A percentile compares a stretch with the other conserved stretches of the same genome.
Evolutionary conservation across 192 early-diverging fungal genomes (phyloP).

Genomic region (Linnemannia elongata): DNA sequence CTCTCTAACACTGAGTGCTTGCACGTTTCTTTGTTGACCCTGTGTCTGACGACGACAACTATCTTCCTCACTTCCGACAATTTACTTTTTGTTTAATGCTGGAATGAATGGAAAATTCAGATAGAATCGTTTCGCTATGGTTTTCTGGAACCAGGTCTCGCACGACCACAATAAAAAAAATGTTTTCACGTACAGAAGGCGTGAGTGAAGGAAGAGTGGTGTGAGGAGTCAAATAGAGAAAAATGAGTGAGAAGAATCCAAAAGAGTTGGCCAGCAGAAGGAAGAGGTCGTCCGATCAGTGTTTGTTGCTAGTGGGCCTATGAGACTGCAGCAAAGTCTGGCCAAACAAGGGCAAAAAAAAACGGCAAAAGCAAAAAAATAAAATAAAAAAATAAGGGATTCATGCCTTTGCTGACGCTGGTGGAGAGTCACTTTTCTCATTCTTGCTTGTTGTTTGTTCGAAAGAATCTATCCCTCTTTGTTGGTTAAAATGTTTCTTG

Average conservation of each 20-base stretch:
- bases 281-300: not conserved
- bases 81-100: not conserved
- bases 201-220: not conserved
- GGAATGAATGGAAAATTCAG: not conserved
- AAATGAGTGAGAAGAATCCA: not conserved
- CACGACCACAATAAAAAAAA: not conserved
- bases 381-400: not conserved
- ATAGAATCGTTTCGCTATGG: not conserved
- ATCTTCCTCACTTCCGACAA: too few species aligned
- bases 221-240: not conserved
- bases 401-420: not conserved
- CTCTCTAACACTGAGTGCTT: not conserved
- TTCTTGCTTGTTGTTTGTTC: not conserved
- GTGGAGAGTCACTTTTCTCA: not conserved
- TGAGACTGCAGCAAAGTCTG: not conserved
- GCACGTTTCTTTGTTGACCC: not conserved
- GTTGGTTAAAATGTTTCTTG: not conserved
- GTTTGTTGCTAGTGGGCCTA: not conserved
- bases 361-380: not conserved
- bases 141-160: constrained; percentile 10
- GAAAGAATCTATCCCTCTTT: not conserved
- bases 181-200: not conserved
- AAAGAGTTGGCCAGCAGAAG: not conserved
- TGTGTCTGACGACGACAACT: not conserved
- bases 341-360: not conserved